These are phyloP conservation scores for Mycena galericulata DNA, from an alignment of 768 basidiomycete species.

Conservation along the genomic window DNA sequence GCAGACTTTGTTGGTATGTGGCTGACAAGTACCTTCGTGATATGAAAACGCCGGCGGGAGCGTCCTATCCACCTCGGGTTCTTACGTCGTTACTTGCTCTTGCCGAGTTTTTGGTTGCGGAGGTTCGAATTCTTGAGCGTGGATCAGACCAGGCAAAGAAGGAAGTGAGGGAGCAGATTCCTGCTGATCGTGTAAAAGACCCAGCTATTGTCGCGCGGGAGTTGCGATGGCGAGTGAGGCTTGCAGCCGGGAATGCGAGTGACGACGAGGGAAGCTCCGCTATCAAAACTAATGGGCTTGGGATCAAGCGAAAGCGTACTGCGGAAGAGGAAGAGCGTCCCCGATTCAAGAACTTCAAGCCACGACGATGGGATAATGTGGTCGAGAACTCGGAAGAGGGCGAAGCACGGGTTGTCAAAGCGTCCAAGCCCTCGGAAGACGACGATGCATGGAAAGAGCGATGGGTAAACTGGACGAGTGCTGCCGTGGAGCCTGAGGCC, in stretches of 20 bases:
- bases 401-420: constrained; percentile 52
- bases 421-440: constrained; percentile 50
- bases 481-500: constrained; percentile 47
- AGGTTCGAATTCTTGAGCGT: constrained; percentile 78
- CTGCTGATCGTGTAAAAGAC: constrained; percentile 85
- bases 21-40: constrained; percentile 85
- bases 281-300: constrained; percentile 45
- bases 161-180: constrained; percentile 85
- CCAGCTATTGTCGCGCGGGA: constrained; percentile 85
- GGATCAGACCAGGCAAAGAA: constrained; percentile 78
- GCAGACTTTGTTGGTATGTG: constrained; percentile 91
- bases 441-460: constrained; percentile 57
- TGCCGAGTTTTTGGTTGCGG: constrained; percentile 83
- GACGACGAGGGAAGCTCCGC: constrained; percentile 68
- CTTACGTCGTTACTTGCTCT: constrained; percentile 78
- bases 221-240: constrained; percentile 83
- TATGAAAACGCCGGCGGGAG: constrained; percentile 62
- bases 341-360: constrained; percentile 76
- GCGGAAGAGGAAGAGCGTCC: constrained; percentile 45
- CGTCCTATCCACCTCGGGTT: constrained; percentile 61
- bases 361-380: constrained; percentile 72
- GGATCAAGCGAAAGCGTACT: constrained; percentile 58
- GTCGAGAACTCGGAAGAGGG: constrained; percentile 56
- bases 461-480: constrained; percentile 54
- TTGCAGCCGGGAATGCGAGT: constrained; percentile 70